Evolutionary conservation across 805 yeast species (phyloP).

Genomic region (Tetrapisispora fleetii): DNA sequence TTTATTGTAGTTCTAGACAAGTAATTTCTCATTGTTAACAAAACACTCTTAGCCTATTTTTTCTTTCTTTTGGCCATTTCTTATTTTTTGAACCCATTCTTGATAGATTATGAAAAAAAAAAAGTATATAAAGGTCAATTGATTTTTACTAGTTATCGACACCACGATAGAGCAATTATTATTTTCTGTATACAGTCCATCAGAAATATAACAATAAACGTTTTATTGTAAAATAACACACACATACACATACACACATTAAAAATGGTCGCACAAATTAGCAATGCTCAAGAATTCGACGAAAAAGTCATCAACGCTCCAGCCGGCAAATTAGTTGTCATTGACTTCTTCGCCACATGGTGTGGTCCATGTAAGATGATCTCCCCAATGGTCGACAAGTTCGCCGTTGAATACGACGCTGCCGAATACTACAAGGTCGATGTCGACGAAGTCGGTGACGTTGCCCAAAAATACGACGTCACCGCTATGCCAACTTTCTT

Average conservation of each 20-base stretch:
- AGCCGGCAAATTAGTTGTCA: conserved; percentile 68
- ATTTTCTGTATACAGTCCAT: no score
- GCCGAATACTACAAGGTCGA: conserved; percentile 84
- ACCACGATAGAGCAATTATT: no score
- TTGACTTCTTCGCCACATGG: conserved; percentile 96
- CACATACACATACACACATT: neutral
- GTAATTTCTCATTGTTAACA: neutral
- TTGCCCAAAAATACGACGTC: conserved; percentile 57
- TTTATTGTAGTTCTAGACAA: neutral
- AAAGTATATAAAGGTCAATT: neutral
- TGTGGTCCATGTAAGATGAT: conserved; percentile 99
- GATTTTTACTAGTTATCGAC: no score
- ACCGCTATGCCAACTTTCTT: conserved; percentile 60
- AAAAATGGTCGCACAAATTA: conserved; percentile 47
- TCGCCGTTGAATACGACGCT: conserved; percentile 46
- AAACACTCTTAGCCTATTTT: neutral
- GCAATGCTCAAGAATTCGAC: conserved; percentile 51
- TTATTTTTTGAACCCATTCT: no score
- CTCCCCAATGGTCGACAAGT: conserved; percentile 85
- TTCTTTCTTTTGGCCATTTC: neutral
- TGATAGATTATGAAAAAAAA: neutral
- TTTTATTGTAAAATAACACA: neutral
- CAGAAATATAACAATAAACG: neutral
- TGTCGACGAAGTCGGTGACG: conserved; percentile 71
- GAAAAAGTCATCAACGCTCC: conserved; percentile 43